phyloP scores from a whole-genome alignment of 257 asterid genomes.

The Cordia subcordata region DNA sequence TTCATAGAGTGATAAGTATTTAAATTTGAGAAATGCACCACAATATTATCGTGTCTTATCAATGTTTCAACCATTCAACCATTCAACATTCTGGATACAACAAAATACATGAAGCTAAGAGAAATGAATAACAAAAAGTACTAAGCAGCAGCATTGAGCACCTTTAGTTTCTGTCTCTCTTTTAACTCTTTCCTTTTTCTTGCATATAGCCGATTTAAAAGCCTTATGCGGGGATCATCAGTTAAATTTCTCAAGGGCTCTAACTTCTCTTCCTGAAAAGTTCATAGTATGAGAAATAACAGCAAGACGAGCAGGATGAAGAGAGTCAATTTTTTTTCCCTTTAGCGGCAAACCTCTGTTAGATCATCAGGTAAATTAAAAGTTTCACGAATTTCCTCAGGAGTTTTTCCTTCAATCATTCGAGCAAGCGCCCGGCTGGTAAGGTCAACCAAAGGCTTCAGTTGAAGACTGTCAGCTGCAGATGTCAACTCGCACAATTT shows the following conservation, averaged over 20 bases:
- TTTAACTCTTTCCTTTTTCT: conserved; percentile 41
- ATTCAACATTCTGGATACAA: not conserved
- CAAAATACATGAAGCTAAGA: too few relatives aligned
- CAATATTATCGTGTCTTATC: not conserved
- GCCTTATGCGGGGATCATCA: conserved; percentile 45
- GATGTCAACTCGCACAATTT: conserved; percentile 40
- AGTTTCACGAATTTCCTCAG: conserved; percentile 44
- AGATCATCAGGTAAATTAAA: conserved; percentile 44
- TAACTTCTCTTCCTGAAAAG: conserved; percentile 40
- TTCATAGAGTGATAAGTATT: not conserved
- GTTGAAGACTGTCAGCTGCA: conserved; percentile 47
- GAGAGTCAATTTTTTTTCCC: not conserved
- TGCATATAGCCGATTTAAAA: conserved; percentile 40
- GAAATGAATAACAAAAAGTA: too few relatives aligned
- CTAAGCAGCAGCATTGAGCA: conserved; percentile 1
- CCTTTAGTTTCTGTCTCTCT: conserved; percentile 36
- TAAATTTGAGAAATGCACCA: not conserved
- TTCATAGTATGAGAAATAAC: not conserved
- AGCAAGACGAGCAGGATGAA: not conserved
- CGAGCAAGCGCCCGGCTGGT: conserved; percentile 51
- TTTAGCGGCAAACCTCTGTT: conserved; percentile 27
- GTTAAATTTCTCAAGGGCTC: conserved; percentile 42
- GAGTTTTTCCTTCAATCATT: conserved; percentile 45
- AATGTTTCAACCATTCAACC: not conserved
- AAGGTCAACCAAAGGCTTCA: conserved; percentile 41